Evolutionary conservation across 1,284 basidiomycete genomes (phyloP).

Genomic region (Farysia itapuensis): DNA sequence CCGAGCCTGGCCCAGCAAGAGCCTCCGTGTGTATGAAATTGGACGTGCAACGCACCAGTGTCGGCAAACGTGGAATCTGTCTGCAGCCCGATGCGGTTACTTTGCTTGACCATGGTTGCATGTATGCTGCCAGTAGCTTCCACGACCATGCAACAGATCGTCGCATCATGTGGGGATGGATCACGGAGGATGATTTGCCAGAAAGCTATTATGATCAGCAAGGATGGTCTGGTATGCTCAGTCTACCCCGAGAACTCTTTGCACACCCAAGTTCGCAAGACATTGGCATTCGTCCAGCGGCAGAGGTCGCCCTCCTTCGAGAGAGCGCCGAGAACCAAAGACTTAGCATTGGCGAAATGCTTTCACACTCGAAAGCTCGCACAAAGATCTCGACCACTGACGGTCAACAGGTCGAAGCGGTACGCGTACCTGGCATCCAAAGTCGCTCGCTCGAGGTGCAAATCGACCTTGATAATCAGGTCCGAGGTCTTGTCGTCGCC

Average conservation of each 20-base stretch:
- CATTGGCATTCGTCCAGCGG: constrained; percentile 23
- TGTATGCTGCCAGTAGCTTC: constrained; percentile 44
- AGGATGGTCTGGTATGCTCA: constrained; percentile 42
- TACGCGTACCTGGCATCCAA: neutral
- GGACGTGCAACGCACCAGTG: constrained; percentile 1
- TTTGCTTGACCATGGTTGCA: constrained; percentile 39
- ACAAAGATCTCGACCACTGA: constrained; percentile 1
- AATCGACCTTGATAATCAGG: constrained; percentile 4
- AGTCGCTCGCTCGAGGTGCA: constrained; percentile 23
- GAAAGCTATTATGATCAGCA: constrained; percentile 34
- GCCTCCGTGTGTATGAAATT: constrained; percentile 27
- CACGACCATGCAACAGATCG: constrained; percentile 22
- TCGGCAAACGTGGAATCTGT: constrained; percentile 5
- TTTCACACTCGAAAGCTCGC: neutral
- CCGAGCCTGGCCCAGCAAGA: constrained; percentile 14
- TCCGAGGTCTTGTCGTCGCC: constrained; percentile 20
- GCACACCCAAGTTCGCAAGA: constrained; percentile 16
- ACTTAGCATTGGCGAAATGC: neutral
- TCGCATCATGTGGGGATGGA: constrained; percentile 48
- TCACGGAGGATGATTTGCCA: constrained; percentile 43
- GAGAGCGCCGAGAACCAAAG: constrained; percentile 6
- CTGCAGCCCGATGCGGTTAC: constrained; percentile 14
- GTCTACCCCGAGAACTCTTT: constrained; percentile 39
- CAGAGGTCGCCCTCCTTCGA: constrained; percentile 22
- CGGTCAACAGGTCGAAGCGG: neutral